A percentile compares a stretch with the other conserved stretches of the same genome.
These are phyloP conservation scores for Sistotremastrum suecicum DNA, from an alignment of 768 basidiomycete species.

Conservation along the genomic window DNA sequence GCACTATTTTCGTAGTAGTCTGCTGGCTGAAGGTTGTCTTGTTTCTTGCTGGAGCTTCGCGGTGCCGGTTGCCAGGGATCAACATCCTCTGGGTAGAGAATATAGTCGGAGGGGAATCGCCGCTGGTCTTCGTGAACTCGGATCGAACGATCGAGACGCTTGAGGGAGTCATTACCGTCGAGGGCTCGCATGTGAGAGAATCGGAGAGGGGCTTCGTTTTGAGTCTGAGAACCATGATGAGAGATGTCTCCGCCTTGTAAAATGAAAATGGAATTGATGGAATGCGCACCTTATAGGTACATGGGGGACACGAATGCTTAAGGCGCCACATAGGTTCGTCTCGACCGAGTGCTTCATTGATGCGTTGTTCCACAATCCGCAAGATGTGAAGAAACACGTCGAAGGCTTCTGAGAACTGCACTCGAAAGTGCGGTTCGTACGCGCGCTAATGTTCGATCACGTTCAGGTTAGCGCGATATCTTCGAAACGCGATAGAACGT, in stretches of 20 bases:
- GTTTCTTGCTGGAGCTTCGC: too few relatives aligned
- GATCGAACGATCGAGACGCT: conserved; percentile 13
- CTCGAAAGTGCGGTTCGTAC: conserved; percentile 12
- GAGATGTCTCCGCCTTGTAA: too few relatives aligned
- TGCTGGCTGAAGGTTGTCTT: conserved; percentile 9
- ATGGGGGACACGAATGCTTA: conserved; percentile 22
- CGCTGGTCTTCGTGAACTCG: conserved; percentile 10
- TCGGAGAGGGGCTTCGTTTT: conserved; percentile 16
- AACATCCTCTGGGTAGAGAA: too few relatives aligned
- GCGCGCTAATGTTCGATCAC: too few relatives aligned
- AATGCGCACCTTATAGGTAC: conserved; percentile 18
- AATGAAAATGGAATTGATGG: neutral
- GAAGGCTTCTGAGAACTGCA: conserved; percentile 18
- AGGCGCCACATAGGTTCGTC: conserved; percentile 19
- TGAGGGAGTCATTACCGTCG: conserved; percentile 22
- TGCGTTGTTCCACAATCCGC: conserved; percentile 7
- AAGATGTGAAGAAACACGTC: conserved; percentile 21
- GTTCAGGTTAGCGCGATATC: neutral
- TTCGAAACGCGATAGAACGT: conserved; percentile 1
- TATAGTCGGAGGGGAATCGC: conserved; percentile 8
- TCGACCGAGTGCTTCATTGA: conserved; percentile 14
- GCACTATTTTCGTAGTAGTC: conserved; percentile 3
- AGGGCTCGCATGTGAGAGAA: conserved; percentile 14
- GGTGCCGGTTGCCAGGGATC: too few relatives aligned
- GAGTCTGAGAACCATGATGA: conserved; percentile 12